Conservation (phyloP, 2,329 filamentous ascomycete genomes). For the Aspergillus hortae region DNA sequence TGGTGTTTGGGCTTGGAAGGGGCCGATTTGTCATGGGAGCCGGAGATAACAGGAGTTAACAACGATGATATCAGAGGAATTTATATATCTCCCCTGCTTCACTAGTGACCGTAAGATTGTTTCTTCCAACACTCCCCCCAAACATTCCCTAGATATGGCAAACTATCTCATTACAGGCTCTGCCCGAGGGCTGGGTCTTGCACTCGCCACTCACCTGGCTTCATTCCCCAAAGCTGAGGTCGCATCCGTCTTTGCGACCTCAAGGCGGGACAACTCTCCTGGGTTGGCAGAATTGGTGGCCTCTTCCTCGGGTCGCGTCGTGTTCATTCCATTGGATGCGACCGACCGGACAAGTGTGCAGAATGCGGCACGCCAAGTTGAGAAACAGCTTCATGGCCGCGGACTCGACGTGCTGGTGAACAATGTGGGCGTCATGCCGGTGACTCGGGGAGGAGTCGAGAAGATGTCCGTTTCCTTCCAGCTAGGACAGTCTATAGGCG, state of each 20-base stretch:
- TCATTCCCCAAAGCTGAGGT: constrained; percentile 32
- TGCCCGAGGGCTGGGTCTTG: constrained; percentile 36
- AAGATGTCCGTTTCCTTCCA: constrained; percentile 19
- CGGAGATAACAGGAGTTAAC: too few species aligned
- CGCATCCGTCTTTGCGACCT: constrained; percentile 40
- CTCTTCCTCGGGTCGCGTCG: constrained; percentile 33
- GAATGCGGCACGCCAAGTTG: constrained; percentile 31
- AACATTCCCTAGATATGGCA: constrained; percentile 18
- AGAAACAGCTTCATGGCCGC: constrained; percentile 30
- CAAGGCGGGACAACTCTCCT: constrained; percentile 30
- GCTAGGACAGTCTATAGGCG: too few species aligned
- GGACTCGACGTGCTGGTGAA: constrained; percentile 48
- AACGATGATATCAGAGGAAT: not conserved
- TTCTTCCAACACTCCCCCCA: not conserved
- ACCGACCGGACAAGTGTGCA: constrained; percentile 33
- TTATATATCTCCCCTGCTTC: not conserved
- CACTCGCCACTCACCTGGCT: constrained; percentile 27
- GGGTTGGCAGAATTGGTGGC: constrained; percentile 34
- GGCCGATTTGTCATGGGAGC: too few species aligned
- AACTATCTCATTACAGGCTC: constrained; percentile 38
- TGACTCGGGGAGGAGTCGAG: constrained; percentile 12
- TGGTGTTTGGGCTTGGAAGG: too few species aligned
- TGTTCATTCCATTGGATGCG: constrained; percentile 38
- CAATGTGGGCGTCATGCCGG: constrained; percentile 38
- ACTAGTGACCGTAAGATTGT: too few species aligned